Base-by-base conservation (phyloP, 805 yeast species). In the Candida maesae region DNA sequence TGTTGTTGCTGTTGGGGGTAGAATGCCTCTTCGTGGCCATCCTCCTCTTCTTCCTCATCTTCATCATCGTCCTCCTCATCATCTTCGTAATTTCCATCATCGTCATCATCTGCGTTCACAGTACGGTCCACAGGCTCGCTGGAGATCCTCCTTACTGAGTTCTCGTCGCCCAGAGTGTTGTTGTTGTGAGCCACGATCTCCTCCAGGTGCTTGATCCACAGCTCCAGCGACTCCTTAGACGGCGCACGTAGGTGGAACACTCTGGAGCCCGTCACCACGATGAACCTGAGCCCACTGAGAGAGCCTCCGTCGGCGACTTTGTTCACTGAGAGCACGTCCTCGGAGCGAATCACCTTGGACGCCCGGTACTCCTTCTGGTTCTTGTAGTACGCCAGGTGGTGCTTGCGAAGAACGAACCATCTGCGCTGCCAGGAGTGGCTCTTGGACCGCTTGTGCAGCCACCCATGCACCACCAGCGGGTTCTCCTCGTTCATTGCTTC, bases 341-440 rank as follows among this genome's bases (percentile, higher is more conserved):
- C 45, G n/a, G 45, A 15, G 6, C 47, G 54, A 9, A 66, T 49
- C 12, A 69, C 70, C 35, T 47, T 55, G 17, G 55, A 45, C 0
- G 73, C 67, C 38, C 64, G 65, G 50, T 65, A 60, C 46, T 69
- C 74, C 20, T 50, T 46, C 6, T 62, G 46, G 42, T 66, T 67
- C 37, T 66, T 66, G 49, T 69, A 69, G 51, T 64, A 67, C 9
- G 66, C 53, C 15, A 68, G 51, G 45, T 67, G 73, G 33, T 63
- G 54, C n/a, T 52, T 49, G 24, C 73, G 48, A 5, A 69, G 52
- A 5, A 65, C 68, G 30, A 62, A 64, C 73, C 74, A 69, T 24
- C 53, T 49, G 40, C 53, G 58, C 45, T 65, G 66, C 69, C 71
- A 69, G 23, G 53, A 64, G 15, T 69, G 64, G 16, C 56, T 56